Evolutionary conservation across 108 stramenopile genomes (phyloP).

Genomic region (Seminavis robusta): DNA sequence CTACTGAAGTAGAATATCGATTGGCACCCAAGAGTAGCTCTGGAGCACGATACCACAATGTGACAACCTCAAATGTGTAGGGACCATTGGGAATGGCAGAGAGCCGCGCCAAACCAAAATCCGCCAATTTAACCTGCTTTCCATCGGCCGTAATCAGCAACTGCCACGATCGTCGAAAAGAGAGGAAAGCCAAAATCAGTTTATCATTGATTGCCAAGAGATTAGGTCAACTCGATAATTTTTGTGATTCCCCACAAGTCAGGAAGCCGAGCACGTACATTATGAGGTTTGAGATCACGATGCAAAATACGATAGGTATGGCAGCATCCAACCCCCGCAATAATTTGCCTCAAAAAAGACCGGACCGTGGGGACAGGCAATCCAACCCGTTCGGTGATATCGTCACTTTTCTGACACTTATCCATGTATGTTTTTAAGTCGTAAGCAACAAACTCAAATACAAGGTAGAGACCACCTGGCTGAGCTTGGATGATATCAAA

Average conservation of each 20-base stretch:
- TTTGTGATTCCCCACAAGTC: not conserved
- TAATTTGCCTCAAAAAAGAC: constrained; percentile 76
- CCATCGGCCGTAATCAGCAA: constrained; percentile 78
- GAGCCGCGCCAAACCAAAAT: constrained; percentile 94
- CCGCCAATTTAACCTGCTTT: constrained; percentile 89
- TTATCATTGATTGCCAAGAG: not conserved
- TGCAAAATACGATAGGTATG: constrained; percentile 87
- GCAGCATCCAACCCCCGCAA: constrained; percentile 85
- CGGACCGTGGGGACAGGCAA: constrained; percentile 62
- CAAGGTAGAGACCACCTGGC: constrained; percentile 78
- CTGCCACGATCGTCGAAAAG: constrained; percentile 10
- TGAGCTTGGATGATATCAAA: constrained; percentile 78
- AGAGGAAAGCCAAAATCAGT: not conserved
- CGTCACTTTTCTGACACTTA: constrained; percentile 61
- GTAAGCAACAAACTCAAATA: constrained; percentile 84
- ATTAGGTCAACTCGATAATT: not conserved
- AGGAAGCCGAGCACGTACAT: constrained; percentile 43
- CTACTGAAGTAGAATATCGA: constrained; percentile 87
- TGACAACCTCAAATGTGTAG: constrained; percentile 93
- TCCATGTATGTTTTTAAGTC: constrained; percentile 88
- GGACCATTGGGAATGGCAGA: constrained; percentile 80
- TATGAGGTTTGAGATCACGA: constrained; percentile 92
- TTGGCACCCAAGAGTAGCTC: constrained; percentile 92
- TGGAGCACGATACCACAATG: constrained; percentile 97
- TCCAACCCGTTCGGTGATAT: constrained; percentile 69